Conservation (phyloP, 78 protist genomes). For the Bigelowiella natans region DNA sequence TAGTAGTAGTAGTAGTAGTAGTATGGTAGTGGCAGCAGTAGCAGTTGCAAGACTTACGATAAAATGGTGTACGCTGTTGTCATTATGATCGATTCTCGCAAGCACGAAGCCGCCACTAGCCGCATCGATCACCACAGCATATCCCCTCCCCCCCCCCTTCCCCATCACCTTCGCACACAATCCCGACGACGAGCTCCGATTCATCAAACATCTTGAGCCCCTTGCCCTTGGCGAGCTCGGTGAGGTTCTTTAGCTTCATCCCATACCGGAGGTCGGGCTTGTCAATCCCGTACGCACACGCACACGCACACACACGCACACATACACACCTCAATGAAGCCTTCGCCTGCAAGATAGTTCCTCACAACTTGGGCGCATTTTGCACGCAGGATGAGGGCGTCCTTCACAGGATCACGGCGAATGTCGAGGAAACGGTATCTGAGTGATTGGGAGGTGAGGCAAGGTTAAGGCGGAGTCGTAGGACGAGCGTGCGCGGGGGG, state of each 20-base stretch:
- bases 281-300: not conserved
- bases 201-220: constrained; percentile 8
- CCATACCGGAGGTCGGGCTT: constrained; percentile 19
- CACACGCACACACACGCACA: not conserved
- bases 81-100: too few relatives aligned
- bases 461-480: too few relatives aligned
- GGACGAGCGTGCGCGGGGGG: too few relatives aligned
- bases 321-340: not conserved
- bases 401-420: not conserved
- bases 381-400: not conserved
- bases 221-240: not conserved
- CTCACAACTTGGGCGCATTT: not conserved
- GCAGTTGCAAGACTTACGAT: too few relatives aligned
- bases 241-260: not conserved
- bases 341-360: not conserved
- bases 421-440: not conserved
- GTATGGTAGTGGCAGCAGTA: too few relatives aligned
- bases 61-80: too few relatives aligned
- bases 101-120: too few relatives aligned
- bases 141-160: too few relatives aligned
- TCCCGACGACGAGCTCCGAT: not conserved
- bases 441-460: too few relatives aligned
- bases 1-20: too few relatives aligned
- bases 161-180: not conserved
- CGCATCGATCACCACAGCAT: too few relatives aligned